phyloP scores from a whole-genome alignment of 2,329 filamentous ascomycete species.

The Colletotrichum lupini region DNA sequence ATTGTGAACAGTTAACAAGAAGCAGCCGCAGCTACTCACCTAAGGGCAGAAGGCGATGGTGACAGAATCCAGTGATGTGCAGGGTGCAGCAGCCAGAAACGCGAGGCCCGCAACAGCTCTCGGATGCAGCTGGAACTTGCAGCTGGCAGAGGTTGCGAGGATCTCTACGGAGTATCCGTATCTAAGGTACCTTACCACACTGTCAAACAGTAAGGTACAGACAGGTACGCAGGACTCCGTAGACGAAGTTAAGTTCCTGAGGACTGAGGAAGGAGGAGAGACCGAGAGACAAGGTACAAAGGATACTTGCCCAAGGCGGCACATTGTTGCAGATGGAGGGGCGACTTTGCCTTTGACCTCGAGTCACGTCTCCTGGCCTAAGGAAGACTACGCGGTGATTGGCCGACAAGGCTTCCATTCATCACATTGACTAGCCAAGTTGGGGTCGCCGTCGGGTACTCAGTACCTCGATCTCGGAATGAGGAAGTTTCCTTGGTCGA shows the following conservation, averaged over 20 bases:
- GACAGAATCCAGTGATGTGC: constrained; percentile 1
- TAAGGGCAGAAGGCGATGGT: neutral
- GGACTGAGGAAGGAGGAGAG: neutral
- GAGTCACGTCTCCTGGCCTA: constrained; percentile 23
- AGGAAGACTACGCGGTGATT: constrained; percentile 3
- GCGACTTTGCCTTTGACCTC: neutral
- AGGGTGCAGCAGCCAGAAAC: neutral
- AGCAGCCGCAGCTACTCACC: too few relatives aligned
- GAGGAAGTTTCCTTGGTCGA: neutral
- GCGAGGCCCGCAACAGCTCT: neutral
- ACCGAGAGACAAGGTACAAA: neutral
- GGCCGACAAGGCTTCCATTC: neutral
- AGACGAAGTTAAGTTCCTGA: neutral
- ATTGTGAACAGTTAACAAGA: too few relatives aligned
- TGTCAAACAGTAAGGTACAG: too few relatives aligned
- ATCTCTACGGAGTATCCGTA: neutral
- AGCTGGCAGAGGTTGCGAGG: neutral
- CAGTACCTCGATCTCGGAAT: neutral
- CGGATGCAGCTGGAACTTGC: neutral
- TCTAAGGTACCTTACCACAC: too few relatives aligned
- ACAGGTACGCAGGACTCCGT: too few relatives aligned
- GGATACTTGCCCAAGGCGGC: neutral
- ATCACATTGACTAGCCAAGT: constrained; percentile 29
- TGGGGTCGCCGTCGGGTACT: neutral
- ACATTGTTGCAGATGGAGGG: neutral